Percentiles rank a stretch among this genome's conserved stretches.
These are phyloP conservation scores for Phanerochaete carnosa DNA, from an alignment of 768 basidiomycete genomes.

Conservation along the genomic window DNA sequence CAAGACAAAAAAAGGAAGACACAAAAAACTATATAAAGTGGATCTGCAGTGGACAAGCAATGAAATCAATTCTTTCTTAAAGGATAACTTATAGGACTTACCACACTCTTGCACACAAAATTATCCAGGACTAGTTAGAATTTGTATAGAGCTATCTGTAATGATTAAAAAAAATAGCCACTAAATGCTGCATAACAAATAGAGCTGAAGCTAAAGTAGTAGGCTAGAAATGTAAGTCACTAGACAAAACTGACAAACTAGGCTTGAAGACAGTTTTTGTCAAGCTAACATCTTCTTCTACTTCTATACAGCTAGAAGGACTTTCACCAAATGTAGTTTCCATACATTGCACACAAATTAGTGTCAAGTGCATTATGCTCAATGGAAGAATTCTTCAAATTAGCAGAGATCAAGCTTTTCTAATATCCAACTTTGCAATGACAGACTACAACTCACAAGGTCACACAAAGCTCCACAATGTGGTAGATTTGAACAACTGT, in stretches of 20 bases:
- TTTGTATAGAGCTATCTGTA: slow-evolving; percentile 19
- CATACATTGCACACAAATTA: slow-evolving; percentile 1
- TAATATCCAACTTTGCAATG: slow-evolving; percentile 25
- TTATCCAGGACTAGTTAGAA: slow-evolving; percentile 11
- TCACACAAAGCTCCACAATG: slow-evolving; percentile 15
- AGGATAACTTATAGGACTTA: slow-evolving; percentile 21
- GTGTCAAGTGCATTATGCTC: slow-evolving; percentile 12
- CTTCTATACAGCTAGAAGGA: slow-evolving; percentile 14
- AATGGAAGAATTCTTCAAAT: slow-evolving; percentile 11
- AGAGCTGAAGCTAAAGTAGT: slow-evolving; percentile 21
- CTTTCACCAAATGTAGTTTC: slow-evolving; percentile 23
- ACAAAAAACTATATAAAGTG: background rate
- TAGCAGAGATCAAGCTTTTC: slow-evolving; percentile 12
- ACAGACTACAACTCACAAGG: slow-evolving; percentile 24
- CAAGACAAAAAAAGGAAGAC: background rate
- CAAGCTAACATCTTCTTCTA: slow-evolving; percentile 8
- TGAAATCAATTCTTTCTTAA: background rate
- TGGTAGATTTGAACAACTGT: slow-evolving; percentile 16
- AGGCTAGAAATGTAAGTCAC: slow-evolving; percentile 11
- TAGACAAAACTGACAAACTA: slow-evolving; percentile 1
- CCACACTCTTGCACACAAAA: slow-evolving; percentile 15
- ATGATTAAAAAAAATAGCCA: slow-evolving; percentile 20
- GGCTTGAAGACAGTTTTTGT: slow-evolving; percentile 22
- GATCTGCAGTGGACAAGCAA: background rate
- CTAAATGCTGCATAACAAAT: slow-evolving; percentile 22